Conservation (phyloP, 345 rosid genomes). For the Garcia nutans region DNA sequence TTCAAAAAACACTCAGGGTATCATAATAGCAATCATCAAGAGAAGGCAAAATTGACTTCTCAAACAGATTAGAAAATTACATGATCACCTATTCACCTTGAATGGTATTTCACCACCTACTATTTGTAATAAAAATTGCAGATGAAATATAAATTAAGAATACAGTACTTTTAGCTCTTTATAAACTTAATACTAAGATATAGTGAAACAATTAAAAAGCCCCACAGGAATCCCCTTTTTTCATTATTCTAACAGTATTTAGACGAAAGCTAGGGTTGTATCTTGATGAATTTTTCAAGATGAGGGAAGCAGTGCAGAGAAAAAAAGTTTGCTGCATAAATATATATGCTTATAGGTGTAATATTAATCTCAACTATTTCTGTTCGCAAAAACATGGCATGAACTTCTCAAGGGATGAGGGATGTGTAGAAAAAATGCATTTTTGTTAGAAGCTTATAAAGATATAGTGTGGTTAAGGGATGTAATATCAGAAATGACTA, state of each 20-base stretch:
- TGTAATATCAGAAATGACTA: neutral
- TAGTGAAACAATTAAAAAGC: too few species aligned
- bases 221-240: neutral
- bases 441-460: neutral
- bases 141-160: too few species aligned
- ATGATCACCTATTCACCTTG: neutral
- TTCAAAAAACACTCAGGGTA: neutral
- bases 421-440: neutral
- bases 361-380: too few species aligned
- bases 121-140: neutral
- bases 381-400: neutral
- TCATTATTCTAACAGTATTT: neutral
- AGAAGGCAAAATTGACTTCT: neutral
- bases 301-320: neutral
- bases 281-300: neutral
- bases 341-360: too few species aligned
- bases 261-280: neutral
- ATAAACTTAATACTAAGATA: neutral
- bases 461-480: neutral
- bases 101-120: neutral
- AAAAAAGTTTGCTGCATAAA: neutral
- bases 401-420: neutral
- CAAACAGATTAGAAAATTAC: constrained; percentile 7
- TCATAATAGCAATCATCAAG: constrained; percentile 1
- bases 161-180: neutral